These are phyloP conservation scores for Apiospora sp. DNA, from an alignment of 2,329 filamentous ascomycete genomes.

Conservation along the genomic window DNA sequence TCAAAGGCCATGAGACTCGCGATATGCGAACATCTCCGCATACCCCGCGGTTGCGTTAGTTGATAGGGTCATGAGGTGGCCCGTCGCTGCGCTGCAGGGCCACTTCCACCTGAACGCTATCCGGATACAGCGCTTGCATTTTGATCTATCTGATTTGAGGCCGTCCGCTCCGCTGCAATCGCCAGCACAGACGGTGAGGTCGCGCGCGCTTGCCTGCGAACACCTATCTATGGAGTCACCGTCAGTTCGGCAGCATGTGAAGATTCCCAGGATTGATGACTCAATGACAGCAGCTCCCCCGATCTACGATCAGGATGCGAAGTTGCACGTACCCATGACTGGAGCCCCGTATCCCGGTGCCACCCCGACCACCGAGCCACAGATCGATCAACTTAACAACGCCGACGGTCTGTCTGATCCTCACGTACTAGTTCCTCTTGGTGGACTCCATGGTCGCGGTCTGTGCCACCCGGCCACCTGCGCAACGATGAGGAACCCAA, in stretches of 20 bases:
- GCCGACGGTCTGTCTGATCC: slow-evolving; percentile 3
- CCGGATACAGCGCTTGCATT: neutral
- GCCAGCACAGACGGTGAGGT: neutral
- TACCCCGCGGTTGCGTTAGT: slow-evolving; percentile 5
- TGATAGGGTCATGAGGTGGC: slow-evolving; percentile 1
- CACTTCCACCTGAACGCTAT: neutral
- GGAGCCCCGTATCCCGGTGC: neutral
- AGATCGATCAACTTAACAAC: neutral
- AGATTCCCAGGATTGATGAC: slow-evolving; percentile 6
- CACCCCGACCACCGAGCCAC: neutral
- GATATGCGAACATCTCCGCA: slow-evolving; percentile 7
- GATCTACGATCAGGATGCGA: neutral
- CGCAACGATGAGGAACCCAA: neutral
- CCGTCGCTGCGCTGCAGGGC: neutral
- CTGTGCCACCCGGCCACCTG: neutral
- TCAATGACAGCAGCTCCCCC: slow-evolving; percentile 8
- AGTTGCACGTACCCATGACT: neutral
- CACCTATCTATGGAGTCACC: neutral
- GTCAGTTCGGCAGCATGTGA: neutral
- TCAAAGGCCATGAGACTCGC: neutral
- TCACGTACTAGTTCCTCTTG: neutral
- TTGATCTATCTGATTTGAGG: slow-evolving; percentile 3
- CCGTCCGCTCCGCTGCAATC: neutral
- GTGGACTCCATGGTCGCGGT: neutral
- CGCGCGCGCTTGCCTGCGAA: neutral